Evolutionary conservation across 306 rosid genomes (phyloP), one percentile per base, ranked within the genome.

Genomic region (Prunus davidiana): DNA sequence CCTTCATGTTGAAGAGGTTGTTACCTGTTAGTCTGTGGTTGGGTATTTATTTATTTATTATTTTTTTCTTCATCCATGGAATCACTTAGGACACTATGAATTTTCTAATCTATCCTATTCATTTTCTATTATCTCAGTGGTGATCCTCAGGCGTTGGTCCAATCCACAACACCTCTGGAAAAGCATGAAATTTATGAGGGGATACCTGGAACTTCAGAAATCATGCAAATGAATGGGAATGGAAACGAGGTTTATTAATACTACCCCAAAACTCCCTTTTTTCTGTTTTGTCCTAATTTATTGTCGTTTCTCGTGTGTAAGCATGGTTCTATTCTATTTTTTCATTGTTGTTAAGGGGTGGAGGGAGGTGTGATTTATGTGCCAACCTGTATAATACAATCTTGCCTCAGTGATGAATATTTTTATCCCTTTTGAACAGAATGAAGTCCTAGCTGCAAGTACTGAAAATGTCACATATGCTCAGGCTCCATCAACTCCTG

Each of bases 401-500:
- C 11, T 28, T 15, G 22, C 47, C 54, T 71, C n/a, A 71, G 58
- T 50, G 24, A 77, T 67, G 20, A 71, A 61, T 79, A 27, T 69
- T 25, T 80, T 64, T 55, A 67, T 72, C 67, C 28, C 27, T 84
- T 83, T 64, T 83, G 81, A 81, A 55, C 84, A 89, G 96, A 77
- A 82, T 84, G 89, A 78, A 76, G 85, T 78, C 74, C 71, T 64
- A 24, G 86, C 85, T 30, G 62, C 80, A 43, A 62, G 73, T 79
- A 72, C 69, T 49, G 84, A 79, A 72, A 82, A 78, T 38, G 51
- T 79, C 75, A 87, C 79, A 56, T 86, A 82, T 75, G 86, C 89
- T 85, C 86, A 88, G 75, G 89, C 84, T 67, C 95, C 93, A 52
- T 91, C 86, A 74, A 89, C 91, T 82, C 89, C 93, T 64, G 88